Evolutionary conservation across 495 filamentous ascomycete species (phyloP).

Genomic region (Chaetomium fimeti): DNA sequence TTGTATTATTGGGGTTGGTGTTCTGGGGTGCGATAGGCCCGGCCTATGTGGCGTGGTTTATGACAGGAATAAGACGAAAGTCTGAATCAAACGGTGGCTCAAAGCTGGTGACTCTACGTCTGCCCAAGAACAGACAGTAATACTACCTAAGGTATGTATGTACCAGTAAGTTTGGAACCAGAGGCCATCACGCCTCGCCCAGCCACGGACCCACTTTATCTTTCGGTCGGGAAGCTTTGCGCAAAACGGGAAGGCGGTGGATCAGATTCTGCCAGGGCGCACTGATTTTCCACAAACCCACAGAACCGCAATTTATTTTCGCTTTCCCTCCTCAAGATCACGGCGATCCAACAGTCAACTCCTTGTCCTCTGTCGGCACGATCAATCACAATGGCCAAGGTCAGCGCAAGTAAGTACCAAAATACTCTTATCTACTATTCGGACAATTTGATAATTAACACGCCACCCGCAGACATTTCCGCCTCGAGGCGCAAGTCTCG

Average conservation of each 20-base stretch:
- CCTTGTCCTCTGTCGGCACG: constrained; percentile 35
- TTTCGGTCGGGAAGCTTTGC: neutral
- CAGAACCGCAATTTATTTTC: constrained; percentile 21
- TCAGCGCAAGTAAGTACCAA: constrained; percentile 32
- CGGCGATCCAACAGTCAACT: constrained; percentile 35
- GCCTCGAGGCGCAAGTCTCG: constrained; percentile 93
- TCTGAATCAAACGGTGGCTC: neutral
- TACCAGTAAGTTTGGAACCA: no score
- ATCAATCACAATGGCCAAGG: constrained; percentile 41
- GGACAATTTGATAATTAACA: constrained; percentile 19
- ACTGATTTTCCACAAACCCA: constrained; percentile 30
- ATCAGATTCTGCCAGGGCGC: constrained; percentile 20
- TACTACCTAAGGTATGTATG: no score
- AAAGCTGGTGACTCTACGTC: neutral
- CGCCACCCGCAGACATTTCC: constrained; percentile 35
- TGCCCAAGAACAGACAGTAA: neutral
- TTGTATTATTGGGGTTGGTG: neutral
- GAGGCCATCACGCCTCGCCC: neutral
- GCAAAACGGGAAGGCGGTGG: constrained; percentile 28
- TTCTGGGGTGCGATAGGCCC: neutral
- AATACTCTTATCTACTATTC: neutral
- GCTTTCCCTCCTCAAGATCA: constrained; percentile 33
- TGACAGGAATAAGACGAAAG: neutral
- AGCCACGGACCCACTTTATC: neutral
- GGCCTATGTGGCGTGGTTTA: constrained; percentile 1